These are phyloP conservation scores for Ulota crispa DNA, from an alignment of 225 moss, liverwort and hornwort species.

Conservation along the genomic window DNA sequence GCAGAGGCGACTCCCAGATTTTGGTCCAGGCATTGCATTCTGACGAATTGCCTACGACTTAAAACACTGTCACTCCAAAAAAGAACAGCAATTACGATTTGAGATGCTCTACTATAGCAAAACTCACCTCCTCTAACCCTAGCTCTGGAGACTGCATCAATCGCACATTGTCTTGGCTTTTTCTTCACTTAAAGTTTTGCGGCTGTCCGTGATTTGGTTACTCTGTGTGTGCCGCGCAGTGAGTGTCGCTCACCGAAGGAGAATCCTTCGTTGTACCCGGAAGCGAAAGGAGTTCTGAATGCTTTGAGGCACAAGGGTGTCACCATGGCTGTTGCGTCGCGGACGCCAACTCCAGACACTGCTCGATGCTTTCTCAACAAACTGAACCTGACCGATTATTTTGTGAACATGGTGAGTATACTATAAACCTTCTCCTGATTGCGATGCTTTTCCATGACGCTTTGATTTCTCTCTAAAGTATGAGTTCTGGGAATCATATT, in stretches of 20 bases:
- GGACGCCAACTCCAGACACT: constrained; percentile 74
- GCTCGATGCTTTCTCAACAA: constrained; percentile 74
- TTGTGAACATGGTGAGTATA: constrained; percentile 64
- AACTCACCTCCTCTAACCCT: background rate
- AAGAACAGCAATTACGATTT: background rate
- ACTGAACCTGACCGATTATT: constrained; percentile 55
- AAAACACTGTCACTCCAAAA: background rate
- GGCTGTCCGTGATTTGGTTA: background rate
- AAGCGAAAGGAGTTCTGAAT: constrained; percentile 70
- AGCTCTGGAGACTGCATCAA: background rate
- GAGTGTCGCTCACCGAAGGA: constrained; percentile 74
- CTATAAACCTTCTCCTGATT: constrained; percentile 6
- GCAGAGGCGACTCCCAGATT: background rate
- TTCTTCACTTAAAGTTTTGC: background rate
- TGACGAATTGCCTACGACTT: background rate
- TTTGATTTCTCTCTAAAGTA: background rate
- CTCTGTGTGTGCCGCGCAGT: constrained; percentile 40
- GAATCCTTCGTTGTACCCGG: constrained; percentile 71
- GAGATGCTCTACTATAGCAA: background rate
- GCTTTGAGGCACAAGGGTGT: constrained; percentile 85
- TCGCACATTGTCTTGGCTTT: background rate
- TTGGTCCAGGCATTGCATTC: background rate
- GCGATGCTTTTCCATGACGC: background rate
- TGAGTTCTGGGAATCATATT: too few relatives aligned
- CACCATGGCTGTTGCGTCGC: constrained; percentile 80